Base-by-base conservation (phyloP, 2,329 filamentous ascomycete genomes). In the Fusarium papillatum region DNA sequence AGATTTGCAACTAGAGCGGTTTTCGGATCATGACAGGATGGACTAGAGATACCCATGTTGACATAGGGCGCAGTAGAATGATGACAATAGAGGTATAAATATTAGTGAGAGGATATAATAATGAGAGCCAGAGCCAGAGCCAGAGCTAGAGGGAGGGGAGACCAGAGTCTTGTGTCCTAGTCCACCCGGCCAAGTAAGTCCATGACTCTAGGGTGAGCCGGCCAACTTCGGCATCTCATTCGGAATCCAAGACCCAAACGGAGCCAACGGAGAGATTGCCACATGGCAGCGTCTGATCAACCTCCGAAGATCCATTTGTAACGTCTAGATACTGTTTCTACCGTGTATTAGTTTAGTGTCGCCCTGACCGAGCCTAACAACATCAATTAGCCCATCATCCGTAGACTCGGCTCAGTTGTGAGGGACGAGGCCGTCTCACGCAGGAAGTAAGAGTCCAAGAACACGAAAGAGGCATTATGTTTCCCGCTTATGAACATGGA, bases 281-380 rank as follows among this genome's bases (percentile, higher is more conserved):
- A 76, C 74, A 76, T 76, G 75, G 75, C 75, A 75, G 62, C 72
- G 68, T 75, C 65, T 76, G 68, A 63, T 76, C 71, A 26, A 66
- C 69, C 48, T 48, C 73, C 41, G 61, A 31, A 36, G 46, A 19
- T 22, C 41, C n/a, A 29, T 66, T 31, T 34, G 6, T 11, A 50
- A 46, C 36, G 43, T 46, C 39, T n/a, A 60, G 34, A 31, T 38
- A 53, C 41, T 7, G 57, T 60, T 31, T 60, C 55, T 36, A 16
- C 55, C 22, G 22, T 41, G 55, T 60, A 29, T 53, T 24, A 29
- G 48, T 19, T 29, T 24, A 53, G 29, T 16, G 29, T 34, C 53
- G 29, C 53, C 29, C 53, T 29, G 34, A 39, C 57, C 36, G 57
- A 60, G 57, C 57, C 57, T 36, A 60, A 60, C 57, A 22, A 60